Conservation (phyloP, 257 asterid genomes). For the Ilex asprella region DNA sequence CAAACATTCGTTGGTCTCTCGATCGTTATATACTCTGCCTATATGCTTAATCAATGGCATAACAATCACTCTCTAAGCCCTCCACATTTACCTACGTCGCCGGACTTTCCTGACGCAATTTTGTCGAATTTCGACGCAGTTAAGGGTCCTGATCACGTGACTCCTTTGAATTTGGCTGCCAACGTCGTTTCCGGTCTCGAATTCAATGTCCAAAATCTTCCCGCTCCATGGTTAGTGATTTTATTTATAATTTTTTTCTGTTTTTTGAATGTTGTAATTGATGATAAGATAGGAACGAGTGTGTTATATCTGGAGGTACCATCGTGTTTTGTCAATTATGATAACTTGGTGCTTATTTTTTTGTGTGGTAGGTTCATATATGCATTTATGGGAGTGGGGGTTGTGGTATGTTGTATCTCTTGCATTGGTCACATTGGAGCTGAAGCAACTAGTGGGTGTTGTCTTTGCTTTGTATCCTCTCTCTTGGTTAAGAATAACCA, state of each 20-base stretch:
- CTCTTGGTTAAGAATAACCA: background rate
- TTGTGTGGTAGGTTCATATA: constrained; percentile 62
- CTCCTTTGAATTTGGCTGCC: constrained; percentile 6
- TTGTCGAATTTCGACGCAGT: constrained; percentile 2
- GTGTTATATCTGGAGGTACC: no score
- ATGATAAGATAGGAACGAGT: no score
- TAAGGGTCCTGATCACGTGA: background rate
- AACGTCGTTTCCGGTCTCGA: constrained; percentile 11
- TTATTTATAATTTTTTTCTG: no score
- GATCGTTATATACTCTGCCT: constrained; percentile 50
- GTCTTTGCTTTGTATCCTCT: constrained; percentile 92
- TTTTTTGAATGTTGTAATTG: no score
- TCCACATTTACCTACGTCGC: constrained; percentile 17
- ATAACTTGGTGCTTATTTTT: background rate
- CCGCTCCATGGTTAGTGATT: no score
- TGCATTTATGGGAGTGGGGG: constrained; percentile 66
- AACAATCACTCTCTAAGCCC: constrained; percentile 13
- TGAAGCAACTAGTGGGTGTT: constrained; percentile 78
- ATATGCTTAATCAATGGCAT: constrained; percentile 60
- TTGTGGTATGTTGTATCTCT: constrained; percentile 47
- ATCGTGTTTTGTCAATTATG: no score
- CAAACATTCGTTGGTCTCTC: constrained; percentile 61
- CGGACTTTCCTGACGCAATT: constrained; percentile 4
- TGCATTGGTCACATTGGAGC: constrained; percentile 76
- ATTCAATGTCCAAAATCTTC: background rate